These are phyloP conservation scores for Eragrostis tef DNA, from an alignment of 202 grass and related monocot species.

Conservation along the genomic window DNA sequence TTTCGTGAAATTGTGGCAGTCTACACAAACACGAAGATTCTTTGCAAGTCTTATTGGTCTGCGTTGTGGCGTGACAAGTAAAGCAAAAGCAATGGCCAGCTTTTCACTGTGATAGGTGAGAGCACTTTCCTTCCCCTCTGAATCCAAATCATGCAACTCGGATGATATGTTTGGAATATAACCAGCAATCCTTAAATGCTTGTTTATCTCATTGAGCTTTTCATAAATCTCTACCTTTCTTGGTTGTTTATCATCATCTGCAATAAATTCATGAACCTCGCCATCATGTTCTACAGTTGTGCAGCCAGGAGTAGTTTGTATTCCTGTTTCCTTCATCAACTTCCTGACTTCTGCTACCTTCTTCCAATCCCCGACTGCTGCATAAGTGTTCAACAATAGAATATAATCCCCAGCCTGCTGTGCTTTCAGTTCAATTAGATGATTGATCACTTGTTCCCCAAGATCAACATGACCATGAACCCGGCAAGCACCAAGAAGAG, in stretches of 20 bases:
- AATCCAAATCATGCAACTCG: conserved; percentile 71
- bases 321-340: conserved; percentile 71
- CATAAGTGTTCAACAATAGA: conserved; percentile 67
- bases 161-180: conserved; percentile 67
- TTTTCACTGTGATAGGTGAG: conserved; percentile 76
- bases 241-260: conserved; percentile 64
- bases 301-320: conserved; percentile 75
- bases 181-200: conserved; percentile 63
- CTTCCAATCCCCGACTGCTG: conserved; percentile 56
- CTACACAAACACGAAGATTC: conserved; percentile 69
- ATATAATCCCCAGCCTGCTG: conserved; percentile 77
- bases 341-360: conserved; percentile 68
- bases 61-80: conserved; percentile 57
- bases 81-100: conserved; percentile 66
- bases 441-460: conserved; percentile 54
- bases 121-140: conserved; percentile 58
- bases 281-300: conserved; percentile 63
- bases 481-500: conserved; percentile 74
- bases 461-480: conserved; percentile 63
- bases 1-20: conserved; percentile 71
- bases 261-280: conserved; percentile 72
- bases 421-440: conserved; percentile 72
- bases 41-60: conserved; percentile 72
- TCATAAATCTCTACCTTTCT: conserved; percentile 62
- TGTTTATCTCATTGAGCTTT: conserved; percentile 71